Base-by-base conservation (phyloP, 129 eudicot genomes). In the Flaveria brownii region DNA sequence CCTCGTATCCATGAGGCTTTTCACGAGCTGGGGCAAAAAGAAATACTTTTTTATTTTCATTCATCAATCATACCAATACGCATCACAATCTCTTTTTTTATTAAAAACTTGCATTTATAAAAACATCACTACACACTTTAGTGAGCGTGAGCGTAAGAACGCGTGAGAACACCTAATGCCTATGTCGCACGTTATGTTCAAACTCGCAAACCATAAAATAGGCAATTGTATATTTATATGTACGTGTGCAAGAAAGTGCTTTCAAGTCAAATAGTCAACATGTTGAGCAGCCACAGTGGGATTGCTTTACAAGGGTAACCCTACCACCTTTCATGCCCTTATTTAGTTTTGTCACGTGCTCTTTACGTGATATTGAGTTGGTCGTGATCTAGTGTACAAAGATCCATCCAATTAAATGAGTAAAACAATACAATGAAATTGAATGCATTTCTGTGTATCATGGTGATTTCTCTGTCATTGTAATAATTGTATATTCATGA, bases 301-400 rank as follows among this genome's bases (percentile, higher is more conserved):
- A 78, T 36, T 69, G 63, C 51, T 45, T 33, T 57, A 54, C 42
- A 76, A 65, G 16, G 55, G 66, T 77, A 45, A 77, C 77, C 82
- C 77, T 78, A 78, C 77, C 77, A 30, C 66, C 72, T 79, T 62
- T 62, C 22, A 28, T 71, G 67, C 78, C 64, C 49, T 71, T 62
- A 71, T 71, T 72, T 71, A 28, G 33, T n/a, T n/a, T 79, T 14
- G 47, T 79, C 82, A 71, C 78, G 82, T 79, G 77, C 63, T 59
- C 68, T 57, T 46, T 63, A 60, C 77, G 82, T 70, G 78, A 79
- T 72, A 45, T 79, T 79, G 28, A 30, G 22, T 63, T 30, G 67
- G 72, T 47, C 66, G 42, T 47, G 54, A 49, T 78, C 17, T 26
- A 46, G 51, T 15, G 77, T 47, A 71, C 65, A 71, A 71, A 79